Base-by-base conservation (phyloP, 345 rosid genomes). In the Diplotaxis tenuifolia region DNA sequence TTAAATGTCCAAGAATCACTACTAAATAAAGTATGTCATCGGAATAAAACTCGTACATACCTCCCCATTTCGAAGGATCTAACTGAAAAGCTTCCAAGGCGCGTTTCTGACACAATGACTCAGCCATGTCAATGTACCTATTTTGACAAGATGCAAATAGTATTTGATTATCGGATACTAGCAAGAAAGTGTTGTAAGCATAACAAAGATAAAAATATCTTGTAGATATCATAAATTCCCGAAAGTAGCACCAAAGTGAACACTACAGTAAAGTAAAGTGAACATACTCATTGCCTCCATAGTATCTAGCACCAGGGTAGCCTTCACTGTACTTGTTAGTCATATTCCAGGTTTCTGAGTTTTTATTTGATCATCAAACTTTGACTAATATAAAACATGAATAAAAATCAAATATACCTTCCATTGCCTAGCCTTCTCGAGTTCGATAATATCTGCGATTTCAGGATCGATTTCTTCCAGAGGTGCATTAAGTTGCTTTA, bases 391-490 rank as follows among this genome's bases (percentile, higher is more conserved):
- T 9, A 45, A 7, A 9, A 1, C 12, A 18, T n/a, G 2, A 28
- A 60, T 0, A 9, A n/a, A 34, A n/a, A n/a, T n/a, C 2, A 6
- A 7, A 31, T 9, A 5, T 66, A 91, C 98, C 96, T 94, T 94
- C 98, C 98, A 94, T 72, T 94, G 98, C 86, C 98, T 84, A n/a
- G 97, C 96, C 57, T 94, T 94, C 91, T 94, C 98, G 55, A 84
- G 91, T 68, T 94, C 97, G 27, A 94, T 91, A 29, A 94, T 91
- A 80, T 94, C 88, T 1, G 89, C 87, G 14, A 94, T 82, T 76
- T 94, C 97, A 1, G 97, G 98, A 85, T 94, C 97, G 49, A 87
- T 81, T 71, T 85, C 93, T 72, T 89, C 91, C 3, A 94, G 82
- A 12, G 93, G 84, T 40, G 90, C 84, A 81, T 91, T 94, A 80